These are phyloP conservation scores for Diaporthe aspalathi DNA, from an alignment of 2,329 filamentous ascomycete genomes.

Conservation along the genomic window DNA sequence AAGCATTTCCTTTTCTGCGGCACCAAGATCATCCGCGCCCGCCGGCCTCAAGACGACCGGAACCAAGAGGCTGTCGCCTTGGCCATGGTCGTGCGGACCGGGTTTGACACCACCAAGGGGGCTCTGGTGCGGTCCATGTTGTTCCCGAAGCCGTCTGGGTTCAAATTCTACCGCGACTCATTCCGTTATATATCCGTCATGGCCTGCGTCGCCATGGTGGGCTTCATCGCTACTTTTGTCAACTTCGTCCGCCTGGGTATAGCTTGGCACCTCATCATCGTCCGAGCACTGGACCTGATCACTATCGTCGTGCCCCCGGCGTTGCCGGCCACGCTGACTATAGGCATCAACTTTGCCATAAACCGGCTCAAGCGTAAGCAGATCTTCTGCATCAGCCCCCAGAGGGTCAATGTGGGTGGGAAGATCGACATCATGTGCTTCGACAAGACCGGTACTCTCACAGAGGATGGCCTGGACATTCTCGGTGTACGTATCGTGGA, in stretches of 20 bases:
- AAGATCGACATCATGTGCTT: conserved; percentile 98
- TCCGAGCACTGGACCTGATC: conserved; percentile 92
- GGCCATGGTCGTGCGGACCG: conserved; percentile 91
- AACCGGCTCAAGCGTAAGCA: conserved; percentile 86
- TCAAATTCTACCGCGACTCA: conserved; percentile 98
- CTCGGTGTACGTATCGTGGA: conserved; percentile 86
- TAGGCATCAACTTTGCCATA: conserved; percentile 95
- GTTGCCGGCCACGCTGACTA: conserved; percentile 92
- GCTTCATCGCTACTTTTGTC: conserved; percentile 90
- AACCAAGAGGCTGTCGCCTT: conserved; percentile 91
- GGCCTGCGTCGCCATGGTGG: conserved; percentile 84
- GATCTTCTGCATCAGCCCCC: conserved; percentile 98
- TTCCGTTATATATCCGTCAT: conserved; percentile 99
- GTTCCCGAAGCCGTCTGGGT: conserved; percentile 97
- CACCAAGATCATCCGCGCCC: conserved; percentile 92
- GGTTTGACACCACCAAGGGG: conserved; percentile 98
- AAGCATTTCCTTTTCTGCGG: conserved; percentile 94
- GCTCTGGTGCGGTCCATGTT: conserved; percentile 97
- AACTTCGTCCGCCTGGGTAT: conserved; percentile 91
- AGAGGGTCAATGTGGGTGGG: conserved; percentile 95
- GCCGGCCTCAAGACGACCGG: conserved; percentile 86
- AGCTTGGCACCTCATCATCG: conserved; percentile 89
- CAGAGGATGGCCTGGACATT: conserved; percentile 95
- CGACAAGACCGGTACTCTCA: conserved; percentile 98
- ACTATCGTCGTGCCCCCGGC: conserved; percentile 98